phyloP scores from a whole-genome alignment of 768 basidiomycete species.

The Boletus huronensis region DNA sequence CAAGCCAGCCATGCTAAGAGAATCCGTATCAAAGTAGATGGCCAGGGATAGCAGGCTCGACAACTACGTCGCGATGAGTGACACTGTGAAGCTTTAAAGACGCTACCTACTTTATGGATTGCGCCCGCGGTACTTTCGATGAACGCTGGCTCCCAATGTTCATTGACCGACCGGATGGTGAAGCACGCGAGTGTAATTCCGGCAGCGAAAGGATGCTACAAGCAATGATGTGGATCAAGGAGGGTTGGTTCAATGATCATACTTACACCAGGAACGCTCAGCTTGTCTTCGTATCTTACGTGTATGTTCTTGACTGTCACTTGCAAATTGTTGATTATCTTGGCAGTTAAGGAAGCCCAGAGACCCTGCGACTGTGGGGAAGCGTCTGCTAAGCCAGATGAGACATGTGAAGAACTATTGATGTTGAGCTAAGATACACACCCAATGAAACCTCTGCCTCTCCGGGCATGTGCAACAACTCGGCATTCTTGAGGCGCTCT shows the following conservation, averaged over 20 bases:
- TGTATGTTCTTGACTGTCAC: conserved; percentile 95
- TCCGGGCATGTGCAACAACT: conserved; percentile 68
- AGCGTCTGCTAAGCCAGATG: conserved; percentile 36
- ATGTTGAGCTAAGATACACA: conserved; percentile 20
- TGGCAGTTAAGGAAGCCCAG: conserved; percentile 75
- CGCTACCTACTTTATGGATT: conserved; percentile 73
- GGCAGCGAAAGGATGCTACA: conserved; percentile 89
- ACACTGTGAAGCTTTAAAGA: neutral
- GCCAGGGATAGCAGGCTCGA: conserved; percentile 84
- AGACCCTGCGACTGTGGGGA: conserved; percentile 81
- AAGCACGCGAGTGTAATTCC: conserved; percentile 88
- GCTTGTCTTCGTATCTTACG: conserved; percentile 90
- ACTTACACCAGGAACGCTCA: conserved; percentile 89
- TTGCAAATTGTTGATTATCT: conserved; percentile 94
- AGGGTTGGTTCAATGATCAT: neutral
- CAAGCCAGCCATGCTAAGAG: conserved; percentile 69
- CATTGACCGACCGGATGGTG: conserved; percentile 85
- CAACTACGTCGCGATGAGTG: conserved; percentile 46
- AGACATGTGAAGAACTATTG: neutral
- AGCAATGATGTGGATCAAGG: neutral
- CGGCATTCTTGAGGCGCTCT: conserved; percentile 86
- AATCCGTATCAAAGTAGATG: conserved; percentile 94
- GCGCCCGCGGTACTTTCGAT: conserved; percentile 85
- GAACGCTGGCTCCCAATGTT: conserved; percentile 84
- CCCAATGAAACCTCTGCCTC: conserved; percentile 51